Percentiles rank a stretch among this genome's conserved stretches.
phyloP scores from a whole-genome alignment of 768 basidiomycete genomes.

The Psilocybe subaeruginosa region DNA sequence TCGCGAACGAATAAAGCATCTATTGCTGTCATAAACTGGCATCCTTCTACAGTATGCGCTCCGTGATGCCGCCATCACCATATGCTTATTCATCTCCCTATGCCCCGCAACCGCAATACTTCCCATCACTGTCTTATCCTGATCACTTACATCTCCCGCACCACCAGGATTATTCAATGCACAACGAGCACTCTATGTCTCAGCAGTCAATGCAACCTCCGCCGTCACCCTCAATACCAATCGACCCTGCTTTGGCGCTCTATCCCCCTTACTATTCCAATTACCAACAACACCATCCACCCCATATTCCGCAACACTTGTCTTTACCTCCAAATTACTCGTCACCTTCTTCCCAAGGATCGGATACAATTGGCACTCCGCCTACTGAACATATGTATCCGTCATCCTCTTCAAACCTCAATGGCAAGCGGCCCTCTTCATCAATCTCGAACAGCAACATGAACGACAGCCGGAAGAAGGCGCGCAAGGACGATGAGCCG shows the following conservation, averaged over 20 bases:
- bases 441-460: constrained; percentile 40
- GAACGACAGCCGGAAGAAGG: constrained; percentile 57
- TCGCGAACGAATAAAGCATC: neutral
- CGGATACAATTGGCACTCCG: constrained; percentile 75
- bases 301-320: constrained; percentile 56
- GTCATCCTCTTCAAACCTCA: constrained; percentile 49
- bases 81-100: constrained; percentile 40
- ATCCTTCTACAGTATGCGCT: constrained; percentile 18
- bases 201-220: constrained; percentile 54
- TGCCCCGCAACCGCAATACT: constrained; percentile 31
- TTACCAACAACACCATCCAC: constrained; percentile 49
- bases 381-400: constrained; percentile 65
- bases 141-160: constrained; percentile 29
- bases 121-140: constrained; percentile 26
- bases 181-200: constrained; percentile 41
- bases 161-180: constrained; percentile 36
- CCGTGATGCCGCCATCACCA: constrained; percentile 33
- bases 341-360: constrained; percentile 81
- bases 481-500: constrained; percentile 63
- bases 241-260: constrained; percentile 73
- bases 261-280: constrained; percentile 68
- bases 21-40: constrained; percentile 1
- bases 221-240: constrained; percentile 63
- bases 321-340: constrained; percentile 63
- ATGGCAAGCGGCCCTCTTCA: constrained; percentile 70